Evolutionary conservation across 2,329 filamentous ascomycete species (phyloP), one percentile per base, ranked within the genome.

Genomic region (Scleromitrula shiraiana): DNA sequence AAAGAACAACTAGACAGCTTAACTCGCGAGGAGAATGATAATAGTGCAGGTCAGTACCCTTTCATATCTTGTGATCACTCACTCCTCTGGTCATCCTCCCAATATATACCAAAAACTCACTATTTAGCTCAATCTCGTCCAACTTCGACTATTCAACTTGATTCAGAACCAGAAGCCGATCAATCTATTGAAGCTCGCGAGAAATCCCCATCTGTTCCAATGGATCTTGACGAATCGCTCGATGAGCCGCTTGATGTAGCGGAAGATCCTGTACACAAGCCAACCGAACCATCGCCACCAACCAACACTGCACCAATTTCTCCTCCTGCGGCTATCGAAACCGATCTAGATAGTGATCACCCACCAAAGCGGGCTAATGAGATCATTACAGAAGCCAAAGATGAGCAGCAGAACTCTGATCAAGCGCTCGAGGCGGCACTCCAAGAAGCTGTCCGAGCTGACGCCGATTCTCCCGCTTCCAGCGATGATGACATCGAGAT

Each of bases 1-100:
- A 64, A 62, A 49, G 61, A 63, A 30, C 63, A 64, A 50, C 50
- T 66, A 6, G 51, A 58, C 23, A 54, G 57, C 30, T 51, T 65
- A 23, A 57, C 53, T 8, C 41, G 27, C 30, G 56, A 64, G 49
- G 55, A 58, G 26, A 49, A 53, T 33, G 49, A 63, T 46, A 54
- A 58, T n/a, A 46, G 55, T 40, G 44, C 53, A 44, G 53, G 60
- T 63, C 59, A 47, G 59, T 55, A 7, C 10, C n/a, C n/a, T n/a
- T n/a, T n/a, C n/a, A n/a, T n/a, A n/a, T n/a, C n/a, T n/a, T n/a
- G n/a, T n/a, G n/a, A n/a, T n/a, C n/a, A n/a, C n/a, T n/a, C n/a
- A n/a, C n/a, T n/a, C n/a, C n/a, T n/a, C n/a, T n/a, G n/a, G n/a
- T n/a, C n/a, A n/a, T n/a, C n/a, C n/a, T n/a, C n/a, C n/a, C n/a